Conservation (phyloP, 805 yeast species). For the Suhomyces vadensis region DNA sequence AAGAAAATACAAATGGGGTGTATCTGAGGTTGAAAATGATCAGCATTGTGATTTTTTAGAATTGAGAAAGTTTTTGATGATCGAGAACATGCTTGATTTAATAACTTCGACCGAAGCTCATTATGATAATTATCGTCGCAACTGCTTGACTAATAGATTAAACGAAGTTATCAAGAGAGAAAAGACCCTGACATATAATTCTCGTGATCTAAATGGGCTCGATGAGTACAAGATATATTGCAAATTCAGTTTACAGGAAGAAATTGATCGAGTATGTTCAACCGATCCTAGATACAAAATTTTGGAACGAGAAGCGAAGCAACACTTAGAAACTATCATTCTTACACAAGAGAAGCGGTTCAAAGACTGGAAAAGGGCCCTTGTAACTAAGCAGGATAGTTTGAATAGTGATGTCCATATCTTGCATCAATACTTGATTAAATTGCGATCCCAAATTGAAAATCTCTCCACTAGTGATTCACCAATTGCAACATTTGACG, state of each 20-base stretch:
- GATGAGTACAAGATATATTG: slow-evolving; percentile 42
- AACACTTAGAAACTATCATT: slow-evolving; percentile 44
- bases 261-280: slow-evolving; percentile 42
- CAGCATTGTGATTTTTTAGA: slow-evolving; percentile 73
- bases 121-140: slow-evolving; percentile 67
- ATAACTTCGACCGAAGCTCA: slow-evolving; percentile 74
- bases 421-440: neutral
- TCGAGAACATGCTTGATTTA: slow-evolving; percentile 74
- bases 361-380: slow-evolving; percentile 59
- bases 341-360: slow-evolving; percentile 55
- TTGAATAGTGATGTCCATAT: slow-evolving; percentile 57
- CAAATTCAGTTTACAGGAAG: slow-evolving; percentile 31
- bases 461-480: neutral
- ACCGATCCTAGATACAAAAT: slow-evolving; percentile 50
- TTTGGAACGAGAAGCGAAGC: slow-evolving; percentile 44
- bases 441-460: neutral
- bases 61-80: slow-evolving; percentile 64
- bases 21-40: slow-evolving; percentile 77
- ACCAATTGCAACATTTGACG: neutral
- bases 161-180: slow-evolving; percentile 14
- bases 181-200: neutral
- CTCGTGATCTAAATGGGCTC: slow-evolving; percentile 21
- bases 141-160: slow-evolving; percentile 53
- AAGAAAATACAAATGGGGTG: slow-evolving; percentile 74
- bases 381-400: slow-evolving; percentile 54